A percentile compares a stretch with the other conserved stretches of the same genome.
These are phyloP conservation scores for Lactarius tabidus DNA, from an alignment of 768 basidiomycete species.

Conservation along the genomic window DNA sequence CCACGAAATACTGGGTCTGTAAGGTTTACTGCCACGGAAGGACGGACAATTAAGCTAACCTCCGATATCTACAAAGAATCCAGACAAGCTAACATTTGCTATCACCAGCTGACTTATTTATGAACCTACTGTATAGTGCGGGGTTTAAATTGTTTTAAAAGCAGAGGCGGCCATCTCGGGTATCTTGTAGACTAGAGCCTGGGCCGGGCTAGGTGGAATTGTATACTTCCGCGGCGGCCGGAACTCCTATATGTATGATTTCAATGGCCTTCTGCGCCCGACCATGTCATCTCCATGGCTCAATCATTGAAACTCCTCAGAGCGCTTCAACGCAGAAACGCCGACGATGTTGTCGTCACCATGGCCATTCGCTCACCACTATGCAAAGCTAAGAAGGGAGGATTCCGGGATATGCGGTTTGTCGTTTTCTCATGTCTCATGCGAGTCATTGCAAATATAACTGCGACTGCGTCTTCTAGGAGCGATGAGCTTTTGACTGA, in stretches of 20 bases:
- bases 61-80: constrained; percentile 36
- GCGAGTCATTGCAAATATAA: not conserved
- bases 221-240: too few species aligned
- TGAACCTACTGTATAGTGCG: constrained; percentile 13
- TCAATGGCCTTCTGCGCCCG: too few species aligned
- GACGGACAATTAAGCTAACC: constrained; percentile 4
- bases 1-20: constrained; percentile 41
- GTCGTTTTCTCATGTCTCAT: constrained; percentile 26
- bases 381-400: constrained; percentile 75
- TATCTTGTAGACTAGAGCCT: too few species aligned
- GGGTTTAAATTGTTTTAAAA: not conserved
- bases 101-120: too few species aligned
- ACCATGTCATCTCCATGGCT: constrained; percentile 30
- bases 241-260: too few species aligned
- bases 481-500: constrained; percentile 78
- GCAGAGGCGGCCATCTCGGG: not conserved
- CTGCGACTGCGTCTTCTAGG: constrained; percentile 34
- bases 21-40: constrained; percentile 33
- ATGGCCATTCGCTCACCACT: constrained; percentile 75
- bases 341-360: constrained; percentile 80
- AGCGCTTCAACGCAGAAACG: constrained; percentile 52
- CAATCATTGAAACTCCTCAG: constrained; percentile 42
- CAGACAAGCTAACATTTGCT: constrained; percentile 30
- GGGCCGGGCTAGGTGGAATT: too few species aligned
- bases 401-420: constrained; percentile 63